Percentiles rank a stretch among this genome's conserved stretches.
Evolutionary conservation across 2,329 filamentous ascomycete species (phyloP).

Genomic region (Lachnellula subtilissima): DNA sequence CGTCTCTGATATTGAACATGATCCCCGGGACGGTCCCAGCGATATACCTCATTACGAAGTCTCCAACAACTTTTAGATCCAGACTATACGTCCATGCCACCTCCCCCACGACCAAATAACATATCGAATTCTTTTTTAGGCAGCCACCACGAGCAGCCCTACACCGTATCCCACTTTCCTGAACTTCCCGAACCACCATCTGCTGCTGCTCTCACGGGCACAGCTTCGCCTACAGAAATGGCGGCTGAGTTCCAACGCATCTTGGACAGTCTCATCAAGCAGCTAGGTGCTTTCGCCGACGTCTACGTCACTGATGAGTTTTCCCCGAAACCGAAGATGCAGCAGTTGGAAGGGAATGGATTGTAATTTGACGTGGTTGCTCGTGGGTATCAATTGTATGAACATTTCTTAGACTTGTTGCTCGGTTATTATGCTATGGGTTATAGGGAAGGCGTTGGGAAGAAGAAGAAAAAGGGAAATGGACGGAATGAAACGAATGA

Average conservation of each 20-base stretch:
- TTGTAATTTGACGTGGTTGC: background rate
- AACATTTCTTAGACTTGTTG: too few species aligned
- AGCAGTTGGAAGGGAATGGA: background rate
- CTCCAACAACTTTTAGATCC: conserved; percentile 12
- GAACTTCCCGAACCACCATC: conserved; percentile 23
- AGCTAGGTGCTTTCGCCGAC: conserved; percentile 25
- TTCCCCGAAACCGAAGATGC: conserved; percentile 1
- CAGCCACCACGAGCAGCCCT: background rate
- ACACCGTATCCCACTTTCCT: conserved; percentile 21
- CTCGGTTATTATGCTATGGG: background rate
- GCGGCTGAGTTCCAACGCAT: conserved; percentile 21
- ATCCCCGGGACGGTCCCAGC: conserved; percentile 5
- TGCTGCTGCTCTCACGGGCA: conserved; percentile 20
- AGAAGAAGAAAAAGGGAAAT: too few species aligned
- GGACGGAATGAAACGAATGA: too few species aligned
- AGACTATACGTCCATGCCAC: conserved; percentile 19
- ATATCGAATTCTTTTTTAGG: background rate
- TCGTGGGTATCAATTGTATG: too few species aligned
- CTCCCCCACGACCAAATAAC: conserved; percentile 11
- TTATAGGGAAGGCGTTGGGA: background rate
- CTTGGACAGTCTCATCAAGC: conserved; percentile 19
- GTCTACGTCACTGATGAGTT: conserved; percentile 20
- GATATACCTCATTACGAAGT: conserved; percentile 12
- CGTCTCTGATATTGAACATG: conserved; percentile 23
- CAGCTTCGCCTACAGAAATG: conserved; percentile 25